Percentiles rank a stretch among this genome's conserved stretches.
Conservation (phyloP, 1,139 yeast species). For the Suhomyces wounanorum region DNA sequence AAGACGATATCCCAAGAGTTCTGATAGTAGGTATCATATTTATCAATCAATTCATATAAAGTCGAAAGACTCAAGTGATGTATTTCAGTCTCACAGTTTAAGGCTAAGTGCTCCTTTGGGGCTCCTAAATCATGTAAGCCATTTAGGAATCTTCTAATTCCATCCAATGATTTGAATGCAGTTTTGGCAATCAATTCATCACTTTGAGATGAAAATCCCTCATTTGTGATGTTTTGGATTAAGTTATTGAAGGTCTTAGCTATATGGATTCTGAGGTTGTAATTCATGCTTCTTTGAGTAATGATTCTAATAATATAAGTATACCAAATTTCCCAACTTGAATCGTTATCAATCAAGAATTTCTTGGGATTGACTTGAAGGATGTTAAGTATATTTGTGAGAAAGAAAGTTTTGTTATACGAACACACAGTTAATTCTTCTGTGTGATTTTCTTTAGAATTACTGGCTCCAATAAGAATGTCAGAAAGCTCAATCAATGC, state of each 20-base stretch:
- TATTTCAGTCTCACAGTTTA: constrained; percentile 65
- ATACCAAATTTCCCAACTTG: constrained; percentile 50
- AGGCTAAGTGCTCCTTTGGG: constrained; percentile 43
- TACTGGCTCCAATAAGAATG: constrained; percentile 15
- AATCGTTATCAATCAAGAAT: constrained; percentile 42
- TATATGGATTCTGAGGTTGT: constrained; percentile 48
- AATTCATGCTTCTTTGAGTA: constrained; percentile 38
- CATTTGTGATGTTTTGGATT: constrained; percentile 47
- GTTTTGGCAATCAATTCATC: constrained; percentile 25
- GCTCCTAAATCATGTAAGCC: constrained; percentile 38
- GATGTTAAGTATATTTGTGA: constrained; percentile 44
- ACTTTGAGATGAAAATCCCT: constrained; percentile 41
- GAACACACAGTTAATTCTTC: constrained; percentile 28
- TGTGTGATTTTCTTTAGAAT: neutral
- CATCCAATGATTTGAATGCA: constrained; percentile 39
- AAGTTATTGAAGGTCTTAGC: constrained; percentile 53
- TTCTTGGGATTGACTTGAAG: constrained; percentile 52
- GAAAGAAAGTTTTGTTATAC: constrained; percentile 43
- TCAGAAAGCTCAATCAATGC: constrained; percentile 50
- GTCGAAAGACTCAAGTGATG: constrained; percentile 63
- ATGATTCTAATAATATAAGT: constrained; percentile 44
- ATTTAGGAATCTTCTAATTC: constrained; percentile 35
- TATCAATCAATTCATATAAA: constrained; percentile 69
- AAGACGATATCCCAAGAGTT: constrained; percentile 76
- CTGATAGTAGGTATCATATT: constrained; percentile 57